These are phyloP conservation scores for Yamadazyma takamatsuzukensis DNA, from an alignment of 805 yeast genomes.

Conservation along the genomic window DNA sequence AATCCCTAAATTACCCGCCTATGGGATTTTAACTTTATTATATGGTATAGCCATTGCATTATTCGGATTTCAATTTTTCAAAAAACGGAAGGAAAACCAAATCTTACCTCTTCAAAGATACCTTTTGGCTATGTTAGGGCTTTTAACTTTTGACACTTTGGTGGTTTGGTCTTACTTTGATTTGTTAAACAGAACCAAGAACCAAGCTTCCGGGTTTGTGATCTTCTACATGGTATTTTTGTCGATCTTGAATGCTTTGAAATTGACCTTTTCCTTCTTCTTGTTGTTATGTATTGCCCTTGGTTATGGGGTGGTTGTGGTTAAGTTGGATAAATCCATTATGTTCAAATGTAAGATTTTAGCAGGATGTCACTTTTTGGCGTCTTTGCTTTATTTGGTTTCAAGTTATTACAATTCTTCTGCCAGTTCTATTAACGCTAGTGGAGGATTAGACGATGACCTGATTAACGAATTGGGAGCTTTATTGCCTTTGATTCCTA, in stretches of 20 bases:
- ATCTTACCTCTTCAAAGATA: slow-evolving; percentile 87
- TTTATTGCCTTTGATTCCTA: slow-evolving; percentile 65
- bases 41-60: slow-evolving; percentile 80
- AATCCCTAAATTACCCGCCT: slow-evolving; percentile 85
- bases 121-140: slow-evolving; percentile 78
- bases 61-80: slow-evolving; percentile 81
- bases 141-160: slow-evolving; percentile 79
- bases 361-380: slow-evolving; percentile 35
- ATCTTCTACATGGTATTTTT: slow-evolving; percentile 69
- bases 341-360: slow-evolving; percentile 60
- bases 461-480: slow-evolving; percentile 44
- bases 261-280: slow-evolving; percentile 85
- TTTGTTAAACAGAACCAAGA: slow-evolving; percentile 58
- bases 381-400: slow-evolving; percentile 32
- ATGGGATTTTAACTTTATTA: slow-evolving; percentile 78
- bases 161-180: slow-evolving; percentile 92
- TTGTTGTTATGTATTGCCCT: slow-evolving; percentile 77
- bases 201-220: slow-evolving; percentile 55
- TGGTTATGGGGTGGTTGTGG: slow-evolving; percentile 93
- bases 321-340: slow-evolving; percentile 68
- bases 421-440: slow-evolving; percentile 18
- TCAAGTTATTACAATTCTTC: slow-evolving; percentile 30
- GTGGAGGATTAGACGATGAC: slow-evolving; percentile 44
- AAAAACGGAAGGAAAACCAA: slow-evolving; percentile 70
- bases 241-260: slow-evolving; percentile 73